These are phyloP conservation scores for Moricandia moricandioides DNA, from an alignment of 345 rosid genomes.

Conservation along the genomic window DNA sequence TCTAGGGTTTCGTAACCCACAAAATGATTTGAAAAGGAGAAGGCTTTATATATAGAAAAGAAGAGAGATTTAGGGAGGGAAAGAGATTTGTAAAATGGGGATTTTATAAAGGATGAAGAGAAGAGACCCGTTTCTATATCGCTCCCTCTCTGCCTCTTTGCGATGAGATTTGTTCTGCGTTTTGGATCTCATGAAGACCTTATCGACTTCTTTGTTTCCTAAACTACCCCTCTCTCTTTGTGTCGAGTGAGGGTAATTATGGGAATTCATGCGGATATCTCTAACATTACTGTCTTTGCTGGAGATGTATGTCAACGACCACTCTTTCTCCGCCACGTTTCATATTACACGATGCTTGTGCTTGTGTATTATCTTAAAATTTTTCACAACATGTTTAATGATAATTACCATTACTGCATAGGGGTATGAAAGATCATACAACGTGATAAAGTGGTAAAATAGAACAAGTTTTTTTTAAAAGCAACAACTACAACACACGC, in stretches of 20 bases:
- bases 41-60: slow-evolving; percentile 13
- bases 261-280: neutral
- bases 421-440: too few relatives aligned
- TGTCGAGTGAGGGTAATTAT: neutral
- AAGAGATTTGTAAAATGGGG: slow-evolving; percentile 35
- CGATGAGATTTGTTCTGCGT: slow-evolving; percentile 30
- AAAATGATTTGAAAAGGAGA: slow-evolving; percentile 1
- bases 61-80: slow-evolving; percentile 32
- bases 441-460: too few relatives aligned
- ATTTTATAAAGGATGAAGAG: slow-evolving; percentile 23
- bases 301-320: neutral
- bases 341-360: neutral
- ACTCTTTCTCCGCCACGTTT: neutral
- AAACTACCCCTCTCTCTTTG: slow-evolving; percentile 5
- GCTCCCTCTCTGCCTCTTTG: slow-evolving; percentile 17
- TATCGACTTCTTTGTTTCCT: slow-evolving; percentile 10
- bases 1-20: slow-evolving; percentile 32
- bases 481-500: too few relatives aligned
- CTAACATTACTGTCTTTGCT: neutral
- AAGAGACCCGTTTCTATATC: slow-evolving; percentile 28
- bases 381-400: too few relatives aligned
- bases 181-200: slow-evolving; percentile 28
- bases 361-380: too few relatives aligned
- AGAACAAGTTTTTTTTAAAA: too few relatives aligned
- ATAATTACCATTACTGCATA: too few relatives aligned